Conservation (phyloP, 176 grass and related monocot genomes). For the Cymbopogon citratus region DNA sequence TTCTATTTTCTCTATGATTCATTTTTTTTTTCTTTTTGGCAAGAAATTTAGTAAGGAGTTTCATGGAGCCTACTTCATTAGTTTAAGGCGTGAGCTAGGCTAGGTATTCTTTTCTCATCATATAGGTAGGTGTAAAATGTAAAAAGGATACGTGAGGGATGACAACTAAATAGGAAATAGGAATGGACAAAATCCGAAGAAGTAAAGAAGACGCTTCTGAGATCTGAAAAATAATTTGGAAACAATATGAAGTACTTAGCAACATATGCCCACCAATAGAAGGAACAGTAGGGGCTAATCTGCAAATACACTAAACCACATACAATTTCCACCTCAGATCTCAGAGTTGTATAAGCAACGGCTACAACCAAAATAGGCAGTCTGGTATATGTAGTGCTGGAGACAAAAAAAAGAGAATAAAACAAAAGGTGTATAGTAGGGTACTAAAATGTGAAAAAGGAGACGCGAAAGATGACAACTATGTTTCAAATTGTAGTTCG, state of each 20-base stretch:
- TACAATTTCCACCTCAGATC: background rate
- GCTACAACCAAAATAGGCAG: background rate
- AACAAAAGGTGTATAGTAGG: background rate
- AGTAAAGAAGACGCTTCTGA: background rate
- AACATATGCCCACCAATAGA: no score
- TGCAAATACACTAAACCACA: background rate
- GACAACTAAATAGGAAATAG: background rate
- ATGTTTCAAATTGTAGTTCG: no score
- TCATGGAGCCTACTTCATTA: no score
- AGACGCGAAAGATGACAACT: no score
- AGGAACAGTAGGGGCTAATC: no score
- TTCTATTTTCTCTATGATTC: no score
- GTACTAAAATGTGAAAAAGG: background rate
- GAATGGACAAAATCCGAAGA: background rate
- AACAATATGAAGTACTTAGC: no score
- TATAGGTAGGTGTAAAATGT: background rate
- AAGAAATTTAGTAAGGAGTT: no score
- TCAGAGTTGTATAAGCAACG: background rate
- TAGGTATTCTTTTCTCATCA: background rate
- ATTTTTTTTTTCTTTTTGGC: no score
- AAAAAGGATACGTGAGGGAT: background rate
- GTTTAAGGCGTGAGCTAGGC: no score
- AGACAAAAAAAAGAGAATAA: background rate
- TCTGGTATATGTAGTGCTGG: background rate
- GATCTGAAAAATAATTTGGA: no score